Evolutionary conservation across 1,284 basidiomycete genomes (phyloP), one percentile per base, ranked within the genome.

Genomic region (Ganoderma leucocontextum): DNA sequence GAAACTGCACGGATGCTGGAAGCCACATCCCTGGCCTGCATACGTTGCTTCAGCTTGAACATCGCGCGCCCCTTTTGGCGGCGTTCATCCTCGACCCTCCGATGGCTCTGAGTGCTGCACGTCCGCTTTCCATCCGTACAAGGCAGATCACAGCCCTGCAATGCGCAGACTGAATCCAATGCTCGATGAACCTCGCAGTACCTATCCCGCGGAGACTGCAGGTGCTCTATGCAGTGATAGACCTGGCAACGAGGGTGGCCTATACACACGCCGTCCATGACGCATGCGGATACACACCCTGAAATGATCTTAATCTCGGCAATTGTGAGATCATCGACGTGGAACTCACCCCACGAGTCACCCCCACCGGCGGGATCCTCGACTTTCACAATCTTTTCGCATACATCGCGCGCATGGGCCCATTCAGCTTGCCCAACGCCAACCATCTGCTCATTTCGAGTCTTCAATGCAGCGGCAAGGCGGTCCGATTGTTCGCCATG

Each of bases 171-270:
- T 0, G 8, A 0, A 9, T 63, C 53, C 6, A 39, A 33, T 22
- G 36, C 25, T 0, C 33, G 22, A 52, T 63, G 62, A n/a, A 4
- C 35, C 9, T 6, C 15, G 52, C 49, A 57, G 63, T 68, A 78
- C 10, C 69, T 70, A 41, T 72, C 65, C 1, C 67, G 55, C 8
- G 71, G 70, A 13, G 55, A 69, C 1, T 57, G 33, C 6, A 79
- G 72, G 1, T 74, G 69, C 2, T 62, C 52, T 1, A 57, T 53
- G 62, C 77, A 77, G 63, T 75, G 61, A 38, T 76, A 75, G 0
- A 71, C 69, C 5, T 62, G 68, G 68, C 81, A 82, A 60, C 78
- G 78, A 0, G 79, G 78, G 60, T 76, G 78, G 1, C 79, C 78
- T 33, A 81, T 73, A 13, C 74, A 73, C 15, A 80, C 68, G 6